A percentile compares a stretch with the other conserved stretches of the same genome.
These are phyloP conservation scores for Botrytis fragariae DNA, from an alignment of 2,329 filamentous ascomycete species.

Conservation along the genomic window DNA sequence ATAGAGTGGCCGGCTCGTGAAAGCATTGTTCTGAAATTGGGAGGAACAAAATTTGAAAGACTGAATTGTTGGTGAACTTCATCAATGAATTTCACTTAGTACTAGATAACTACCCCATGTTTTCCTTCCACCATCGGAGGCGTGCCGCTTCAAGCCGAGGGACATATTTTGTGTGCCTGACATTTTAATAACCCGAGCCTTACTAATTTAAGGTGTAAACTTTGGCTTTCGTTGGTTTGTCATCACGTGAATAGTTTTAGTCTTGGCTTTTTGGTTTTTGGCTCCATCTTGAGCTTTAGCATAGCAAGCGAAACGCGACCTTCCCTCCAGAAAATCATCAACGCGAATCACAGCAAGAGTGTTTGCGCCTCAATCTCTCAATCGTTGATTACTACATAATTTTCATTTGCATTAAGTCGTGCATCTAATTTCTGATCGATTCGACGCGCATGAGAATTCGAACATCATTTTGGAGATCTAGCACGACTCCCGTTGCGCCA, in stretches of 20 bases:
- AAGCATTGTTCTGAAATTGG: slow-evolving; percentile 35
- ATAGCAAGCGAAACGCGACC: slow-evolving; percentile 18
- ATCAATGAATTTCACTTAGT: background rate
- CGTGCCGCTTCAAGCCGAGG: slow-evolving; percentile 19
- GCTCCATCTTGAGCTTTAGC: slow-evolving; percentile 19
- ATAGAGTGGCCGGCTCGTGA: slow-evolving; percentile 34
- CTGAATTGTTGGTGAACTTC: slow-evolving; percentile 19
- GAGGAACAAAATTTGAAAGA: slow-evolving; percentile 16
- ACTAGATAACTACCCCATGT: slow-evolving; percentile 15
- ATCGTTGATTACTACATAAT: slow-evolving; percentile 9
- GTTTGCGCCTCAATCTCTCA: slow-evolving; percentile 19
- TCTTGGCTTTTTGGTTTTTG: slow-evolving; percentile 18
- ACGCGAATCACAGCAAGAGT: slow-evolving; percentile 18
- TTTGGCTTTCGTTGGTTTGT: background rate
- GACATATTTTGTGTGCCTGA: background rate
- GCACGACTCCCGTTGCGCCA: slow-evolving; percentile 23
- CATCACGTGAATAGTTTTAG: slow-evolving; percentile 5
- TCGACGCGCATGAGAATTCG: slow-evolving; percentile 23
- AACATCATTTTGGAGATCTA: slow-evolving; percentile 23
- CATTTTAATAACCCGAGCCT: background rate
- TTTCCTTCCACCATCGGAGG: slow-evolving; percentile 11
- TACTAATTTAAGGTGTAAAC: background rate
- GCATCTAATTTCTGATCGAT: background rate
- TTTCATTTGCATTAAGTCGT: background rate
- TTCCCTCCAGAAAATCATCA: slow-evolving; percentile 19